Base-by-base conservation (phyloP, 192 early-diverging fungal species). In the Funneliformis mosseae region DNA sequence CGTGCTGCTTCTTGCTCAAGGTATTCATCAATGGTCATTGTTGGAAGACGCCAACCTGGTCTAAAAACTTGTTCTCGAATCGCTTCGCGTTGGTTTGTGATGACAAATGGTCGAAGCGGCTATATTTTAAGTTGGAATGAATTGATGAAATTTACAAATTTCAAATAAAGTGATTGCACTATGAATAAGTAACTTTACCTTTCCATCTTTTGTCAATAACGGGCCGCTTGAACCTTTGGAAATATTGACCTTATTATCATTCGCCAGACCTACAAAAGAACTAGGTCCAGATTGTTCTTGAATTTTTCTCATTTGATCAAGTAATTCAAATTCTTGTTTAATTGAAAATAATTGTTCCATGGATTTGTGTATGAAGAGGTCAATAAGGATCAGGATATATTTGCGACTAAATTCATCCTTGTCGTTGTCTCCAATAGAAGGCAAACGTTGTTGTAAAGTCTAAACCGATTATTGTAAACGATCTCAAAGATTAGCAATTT, bases 1-100 rank as follows among this genome's bases (percentile, higher is more conserved):
- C 95, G 89, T 79, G 93, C 91, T 76, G 89, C 86, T 84, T 99
- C 96, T 69, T 91, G 89, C 64, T 95, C 88, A 76, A 98, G 80
- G 80, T 97, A 99, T 85, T 98, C 94, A 62, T 99, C 98, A 66
- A 99, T 91, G 0, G 95, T 89, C 97, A 99, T 98, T 7, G 97
- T 98, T 8, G 98, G 98, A 76, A 99, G 79, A 38, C 89, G 93
- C 83, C 94, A 94, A 12, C 94, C 91, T 1, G 94, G 95, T 25
- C 93, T 69, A 81, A 97, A 99, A 14, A 99, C 97, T 27, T 90
- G 87, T 39, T 97, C 86, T 69, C 88, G 88, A 66, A 97, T 88
- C 55, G 88, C 87, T 78, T 93, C 87, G 7, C 94, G 90, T 76
- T 93, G 84, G 77, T 86, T 94, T 1, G 94, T 95, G 46, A 99